Evolutionary conservation across 2,329 filamentous ascomycete genomes (phyloP), one percentile per base, ranked within the genome.

Genomic region (Chrysoporthe cubensis): DNA sequence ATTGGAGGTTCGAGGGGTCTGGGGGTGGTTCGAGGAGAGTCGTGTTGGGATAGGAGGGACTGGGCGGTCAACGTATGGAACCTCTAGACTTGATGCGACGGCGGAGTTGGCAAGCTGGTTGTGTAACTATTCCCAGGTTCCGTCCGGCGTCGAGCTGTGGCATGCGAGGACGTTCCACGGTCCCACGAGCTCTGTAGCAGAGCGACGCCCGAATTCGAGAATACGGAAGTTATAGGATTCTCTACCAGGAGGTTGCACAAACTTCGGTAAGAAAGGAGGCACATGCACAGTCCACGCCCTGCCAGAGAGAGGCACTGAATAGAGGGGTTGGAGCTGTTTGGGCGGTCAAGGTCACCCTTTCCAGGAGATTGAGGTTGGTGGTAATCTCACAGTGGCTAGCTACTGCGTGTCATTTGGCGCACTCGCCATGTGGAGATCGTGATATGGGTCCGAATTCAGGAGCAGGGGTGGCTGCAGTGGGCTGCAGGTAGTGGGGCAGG

Each of bases 31-130:
- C 32, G 7, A 32, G 46, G 13, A 8, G 84, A 54, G 81, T 78
- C 66, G 88, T 76, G 0, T 84, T 87, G 26, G 84, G 81, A 34
- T 48, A 18, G 26, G 14, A 26, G 21, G 6, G 18, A 34, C 32
- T 32, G 32, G 18, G 32, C 32, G 32, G 16, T 40, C 54, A 57
- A 40, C 34, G 18, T n/a, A 40, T 37, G 54, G 34, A 57, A n/a
- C 7, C 3, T 57, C 5, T 4, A 57, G 32, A 40, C 2, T 34
- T 32, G 32, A 54, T 54, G 50, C 11, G 50, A 32, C 21, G 14
- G 21, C 14, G 13, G 50, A 57, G 54, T 18, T 14, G 14, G 54
- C 54, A 40, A 57, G 34, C 32, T 11, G 54, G 54, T 9, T 16
- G 14, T 40, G 54, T 3, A 57, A 40, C 54, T 57, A 40, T 57